Conservation (phyloP, 2,329 filamentous ascomycete genomes). For the Huntiella abstrusa region DNA sequence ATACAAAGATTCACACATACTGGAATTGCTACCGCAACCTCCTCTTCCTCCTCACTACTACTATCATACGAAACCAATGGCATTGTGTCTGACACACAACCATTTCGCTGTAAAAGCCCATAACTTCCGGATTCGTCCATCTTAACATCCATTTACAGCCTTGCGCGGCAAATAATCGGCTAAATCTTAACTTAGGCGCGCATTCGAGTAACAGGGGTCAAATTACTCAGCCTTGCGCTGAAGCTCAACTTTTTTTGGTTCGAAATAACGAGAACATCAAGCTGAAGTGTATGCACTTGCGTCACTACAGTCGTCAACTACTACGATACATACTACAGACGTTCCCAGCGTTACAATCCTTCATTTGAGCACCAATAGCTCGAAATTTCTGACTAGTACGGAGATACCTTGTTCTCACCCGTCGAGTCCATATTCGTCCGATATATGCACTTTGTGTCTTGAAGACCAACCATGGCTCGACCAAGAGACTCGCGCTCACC, state of each 20-base stretch:
- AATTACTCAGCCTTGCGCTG: slow-evolving; percentile 6
- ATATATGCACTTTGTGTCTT: slow-evolving; percentile 21
- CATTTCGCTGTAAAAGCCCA: background rate
- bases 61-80: slow-evolving; percentile 32
- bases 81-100: slow-evolving; percentile 17
- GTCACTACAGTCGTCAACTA: no score
- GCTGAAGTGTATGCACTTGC: background rate
- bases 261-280: background rate
- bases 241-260: background rate
- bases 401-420: no score
- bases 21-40: slow-evolving; percentile 3
- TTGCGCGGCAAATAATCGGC: slow-evolving; percentile 1
- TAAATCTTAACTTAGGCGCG: background rate
- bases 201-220: background rate
- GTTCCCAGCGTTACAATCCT: no score
- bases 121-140: background rate
- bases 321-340: no score
- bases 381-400: no score
- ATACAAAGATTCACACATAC: slow-evolving; percentile 1
- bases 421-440: slow-evolving; percentile 14
- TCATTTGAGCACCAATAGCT: no score
- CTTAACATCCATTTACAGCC: background rate
- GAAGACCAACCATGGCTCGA: slow-evolving; percentile 33
- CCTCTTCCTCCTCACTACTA: slow-evolving; percentile 30
- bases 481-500: slow-evolving; percentile 63